These are phyloP conservation scores for Saccharomycopsis selenospora DNA, from an alignment of 805 yeast genomes.

Conservation along the genomic window DNA sequence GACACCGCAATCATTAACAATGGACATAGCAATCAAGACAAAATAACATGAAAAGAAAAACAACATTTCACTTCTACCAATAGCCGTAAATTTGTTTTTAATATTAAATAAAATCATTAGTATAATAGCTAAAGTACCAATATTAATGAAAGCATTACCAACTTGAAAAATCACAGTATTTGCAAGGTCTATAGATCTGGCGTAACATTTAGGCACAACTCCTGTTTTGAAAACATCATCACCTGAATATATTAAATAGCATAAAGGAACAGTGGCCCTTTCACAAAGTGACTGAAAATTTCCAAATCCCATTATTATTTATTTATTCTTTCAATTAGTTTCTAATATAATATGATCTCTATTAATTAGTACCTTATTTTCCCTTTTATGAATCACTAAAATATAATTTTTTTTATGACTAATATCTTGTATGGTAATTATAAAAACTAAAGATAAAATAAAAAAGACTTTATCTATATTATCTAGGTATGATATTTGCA, in stretches of 20 bases:
- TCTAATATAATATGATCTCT: too few species aligned
- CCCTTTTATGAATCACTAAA: too few species aligned
- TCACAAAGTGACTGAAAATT: slow-evolving; percentile 9
- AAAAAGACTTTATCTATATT: too few species aligned
- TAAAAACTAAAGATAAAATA: too few species aligned
- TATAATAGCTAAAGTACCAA: slow-evolving; percentile 59
- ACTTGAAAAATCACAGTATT: slow-evolving; percentile 86
- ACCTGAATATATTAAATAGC: slow-evolving; percentile 9
- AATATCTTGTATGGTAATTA: too few species aligned
- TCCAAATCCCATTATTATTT: slow-evolving; percentile 7
- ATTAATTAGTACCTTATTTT: too few species aligned
- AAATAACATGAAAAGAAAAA: slow-evolving; percentile 58
- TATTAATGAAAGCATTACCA: slow-evolving; percentile 81
- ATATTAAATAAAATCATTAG: slow-evolving; percentile 70
- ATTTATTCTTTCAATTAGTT: too few species aligned
- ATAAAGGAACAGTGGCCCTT: slow-evolving; percentile 19
- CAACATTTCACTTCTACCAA: slow-evolving; percentile 83
- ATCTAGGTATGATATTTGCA: too few species aligned
- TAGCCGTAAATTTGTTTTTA: slow-evolving; percentile 84
- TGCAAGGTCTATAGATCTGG: slow-evolving; percentile 79
- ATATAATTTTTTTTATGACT: too few species aligned
- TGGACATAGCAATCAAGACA: slow-evolving; percentile 51
- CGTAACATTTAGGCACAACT: slow-evolving; percentile 69
- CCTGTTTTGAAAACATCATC: slow-evolving; percentile 42
- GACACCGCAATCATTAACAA: slow-evolving; percentile 88